These are phyloP conservation scores for Glebionis coronaria DNA, from an alignment of 129 eudicot species.

Conservation along the genomic window DNA sequence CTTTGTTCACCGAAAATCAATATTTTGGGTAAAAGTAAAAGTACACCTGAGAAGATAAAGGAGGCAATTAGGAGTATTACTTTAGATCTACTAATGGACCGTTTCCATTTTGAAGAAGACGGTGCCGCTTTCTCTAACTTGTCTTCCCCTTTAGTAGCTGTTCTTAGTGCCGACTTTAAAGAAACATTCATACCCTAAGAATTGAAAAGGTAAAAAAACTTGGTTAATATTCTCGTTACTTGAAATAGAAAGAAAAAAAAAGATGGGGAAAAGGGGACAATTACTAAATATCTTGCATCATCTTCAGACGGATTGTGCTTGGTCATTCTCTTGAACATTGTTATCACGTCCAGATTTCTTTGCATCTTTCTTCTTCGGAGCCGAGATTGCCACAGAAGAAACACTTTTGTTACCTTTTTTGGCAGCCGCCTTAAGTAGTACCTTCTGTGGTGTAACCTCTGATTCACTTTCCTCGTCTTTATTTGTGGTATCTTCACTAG, in stretches of 20 bases:
- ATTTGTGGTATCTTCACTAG: no score
- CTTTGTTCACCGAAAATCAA: conserved; percentile 11
- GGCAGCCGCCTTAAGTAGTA: conserved; percentile 27
- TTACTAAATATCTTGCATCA: conserved; percentile 34
- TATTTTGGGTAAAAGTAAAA: conserved; percentile 3
- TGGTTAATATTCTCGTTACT: conserved; percentile 4
- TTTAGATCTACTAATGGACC: conserved; percentile 41
- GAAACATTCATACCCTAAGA: conserved; percentile 50
- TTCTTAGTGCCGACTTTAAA: conserved; percentile 39
- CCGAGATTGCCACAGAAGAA: conserved; percentile 33
- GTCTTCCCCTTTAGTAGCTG: no score
- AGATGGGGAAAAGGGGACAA: neutral
- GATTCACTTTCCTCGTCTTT: conserved; percentile 38
- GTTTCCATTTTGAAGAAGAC: conserved; percentile 57
- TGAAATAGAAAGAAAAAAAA: neutral
- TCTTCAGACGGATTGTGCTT: conserved; percentile 42
- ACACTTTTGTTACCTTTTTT: conserved; percentile 40
- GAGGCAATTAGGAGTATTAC: no score
- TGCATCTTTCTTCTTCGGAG: conserved; percentile 31
- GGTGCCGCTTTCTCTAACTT: no score
- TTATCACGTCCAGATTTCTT: conserved; percentile 45
- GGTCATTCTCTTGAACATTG: conserved; percentile 39
- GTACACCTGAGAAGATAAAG: conserved; percentile 1
- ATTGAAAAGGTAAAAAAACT: conserved; percentile 20
- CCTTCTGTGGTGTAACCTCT: conserved; percentile 31